Percentiles rank a stretch among this genome's conserved stretches.
These are phyloP conservation scores for Allomyces macrogynus DNA, from an alignment of 192 early-diverging fungal species.

Conservation along the genomic window DNA sequence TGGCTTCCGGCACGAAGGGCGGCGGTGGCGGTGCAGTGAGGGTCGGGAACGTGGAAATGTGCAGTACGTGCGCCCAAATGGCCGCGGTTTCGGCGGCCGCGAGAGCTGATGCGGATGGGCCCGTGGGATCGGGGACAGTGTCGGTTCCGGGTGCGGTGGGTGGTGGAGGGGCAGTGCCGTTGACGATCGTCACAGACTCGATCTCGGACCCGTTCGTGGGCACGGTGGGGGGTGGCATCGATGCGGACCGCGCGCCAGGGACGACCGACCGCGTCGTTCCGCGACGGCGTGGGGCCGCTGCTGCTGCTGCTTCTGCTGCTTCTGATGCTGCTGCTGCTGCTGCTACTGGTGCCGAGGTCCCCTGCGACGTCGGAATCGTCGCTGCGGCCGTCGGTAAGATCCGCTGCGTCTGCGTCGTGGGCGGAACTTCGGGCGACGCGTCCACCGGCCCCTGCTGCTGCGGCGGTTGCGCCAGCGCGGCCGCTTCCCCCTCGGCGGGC, in stretches of 20 bases:
- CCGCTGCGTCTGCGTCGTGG: too few species aligned
- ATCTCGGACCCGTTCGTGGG: not conserved
- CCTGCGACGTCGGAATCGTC: too few species aligned
- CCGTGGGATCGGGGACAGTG: not conserved
- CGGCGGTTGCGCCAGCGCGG: too few species aligned
- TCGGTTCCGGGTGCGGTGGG: not conserved
- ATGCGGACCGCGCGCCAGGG: not conserved
- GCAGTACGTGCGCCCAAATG: not conserved
- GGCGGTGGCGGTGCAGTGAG: not conserved
- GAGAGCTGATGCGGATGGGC: not conserved
- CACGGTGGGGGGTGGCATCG: not conserved
- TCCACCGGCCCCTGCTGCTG: too few species aligned
- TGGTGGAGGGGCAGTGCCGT: not conserved
- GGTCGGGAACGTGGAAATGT: not conserved
- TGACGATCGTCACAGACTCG: not conserved
- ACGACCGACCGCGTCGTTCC: not conserved
- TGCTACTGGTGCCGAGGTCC: not conserved
- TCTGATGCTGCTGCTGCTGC: not conserved
- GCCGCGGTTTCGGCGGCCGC: not conserved
- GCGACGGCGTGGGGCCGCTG: not conserved
- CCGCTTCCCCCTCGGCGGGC: too few species aligned
- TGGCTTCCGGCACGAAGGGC: not conserved
- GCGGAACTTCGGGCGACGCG: too few species aligned
- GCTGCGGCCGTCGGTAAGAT: too few species aligned
- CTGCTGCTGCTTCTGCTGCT: not conserved